Base-by-base conservation (phyloP, 345 rosid species). In the Eucalyptus rudis region DNA sequence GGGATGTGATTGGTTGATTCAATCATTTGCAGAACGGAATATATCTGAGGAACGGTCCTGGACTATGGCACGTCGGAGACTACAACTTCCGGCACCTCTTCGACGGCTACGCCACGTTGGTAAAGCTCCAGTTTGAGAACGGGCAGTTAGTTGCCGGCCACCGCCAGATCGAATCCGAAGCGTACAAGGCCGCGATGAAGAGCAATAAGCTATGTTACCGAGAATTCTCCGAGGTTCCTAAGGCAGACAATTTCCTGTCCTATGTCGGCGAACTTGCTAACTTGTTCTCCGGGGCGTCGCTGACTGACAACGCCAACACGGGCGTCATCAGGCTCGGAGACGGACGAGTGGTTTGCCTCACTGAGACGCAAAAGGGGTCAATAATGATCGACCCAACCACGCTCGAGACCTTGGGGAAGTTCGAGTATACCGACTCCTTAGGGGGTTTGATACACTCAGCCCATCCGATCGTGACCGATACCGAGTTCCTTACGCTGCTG, bases 1-100 rank as follows among this genome's bases (percentile, higher is more conserved):
- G 81, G 43, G 68, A 36, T 68, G 45, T 88, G 50, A 83, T 49
- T 29, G n/a, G 31, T 45, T 86, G 10, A 44, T n/a, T 66, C 54
- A 10, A n/a, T 54, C 91, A 20, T 43, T 91, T 93, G 95, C 95
- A 97, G 99, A 96, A 90, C 66, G 99, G 99, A 87, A 95, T 97
- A 91, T 97, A 97, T 93, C 93, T 97, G 40, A 94, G 99, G 87
- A 97, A 97, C 54, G 99, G 99, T 40, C 99, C 99, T 1, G 99
- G 99, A 3, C 88, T 96, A 86, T 97, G 99, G 99, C 93, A 96
- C 91, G 90, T 97, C 71, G 97, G 91, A 25, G 93, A 94, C 89
- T 93, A 97, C 93, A 92, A 95, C 88, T 96, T 97, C 95, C 96
- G 99, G 15, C 99, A 97, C 93, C 98, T 97, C 88, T 97, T 97